Base-by-base conservation (phyloP, 352 stramenopile species). In the Phytophthora litchii region DNA sequence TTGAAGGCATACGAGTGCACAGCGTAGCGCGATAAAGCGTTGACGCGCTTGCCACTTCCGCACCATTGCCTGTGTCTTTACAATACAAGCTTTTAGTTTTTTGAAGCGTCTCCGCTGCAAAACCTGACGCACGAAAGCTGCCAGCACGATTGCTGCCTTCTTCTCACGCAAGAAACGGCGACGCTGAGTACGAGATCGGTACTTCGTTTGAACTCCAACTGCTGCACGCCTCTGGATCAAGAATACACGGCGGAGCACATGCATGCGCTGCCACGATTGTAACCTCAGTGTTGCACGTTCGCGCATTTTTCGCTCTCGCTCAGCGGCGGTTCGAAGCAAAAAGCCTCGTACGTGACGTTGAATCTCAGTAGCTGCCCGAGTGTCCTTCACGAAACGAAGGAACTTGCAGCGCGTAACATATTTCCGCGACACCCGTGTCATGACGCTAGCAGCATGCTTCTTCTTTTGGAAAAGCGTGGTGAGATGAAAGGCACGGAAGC, bases 71-170 rank as follows among this genome's bases (percentile, higher is more conserved):
- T 94, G 85, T 1, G 83, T 59, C 36, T 78, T 80, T 0, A 90
- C 78, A n/a, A 94, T 74, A 8, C 74, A 59, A 4, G 66, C 37
- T 64, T 94, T 92, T n/a, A 92, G 64, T 19, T 60, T 53, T 20
- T 66, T 72, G 46, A 94, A 94, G 43, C 80, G 78, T 11, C 70
- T 73, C 1, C 77, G 72, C 53, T 91, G 78, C 4, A 92, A 44
- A 43, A 84, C 55, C 55, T 94, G 85, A 0, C 86, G 86, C 6
- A 89, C 68, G 46, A 91, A 89, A 1, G 86, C 72, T 19, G 80
- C 70, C 8, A 92, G 23, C n/a, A 82, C 73, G 16, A 91, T 88
- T 3, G 74, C 80, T 4, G 83, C 81, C 12, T 65, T 50, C 45
- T 81, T 83, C 17, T 74, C 67, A 4, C 43, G 40, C 9, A 88